Evolutionary conservation across 1,284 basidiomycete genomes (phyloP).

Genomic region (Gymnopus androsaceus): DNA sequence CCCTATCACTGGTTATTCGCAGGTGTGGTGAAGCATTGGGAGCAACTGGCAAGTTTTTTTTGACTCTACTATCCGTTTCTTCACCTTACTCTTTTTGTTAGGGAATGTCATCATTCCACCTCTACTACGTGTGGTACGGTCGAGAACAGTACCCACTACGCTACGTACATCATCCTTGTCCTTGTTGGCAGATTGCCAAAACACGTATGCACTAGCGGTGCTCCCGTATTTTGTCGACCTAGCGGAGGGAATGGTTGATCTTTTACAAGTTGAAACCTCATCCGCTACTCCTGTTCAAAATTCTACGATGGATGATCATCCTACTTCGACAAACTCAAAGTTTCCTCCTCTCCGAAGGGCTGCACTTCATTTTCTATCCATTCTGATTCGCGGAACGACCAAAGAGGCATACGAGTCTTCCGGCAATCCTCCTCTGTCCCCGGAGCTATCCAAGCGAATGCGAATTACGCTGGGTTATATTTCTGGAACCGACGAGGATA

Average conservation of each 20-base stretch:
- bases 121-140: constrained; percentile 62
- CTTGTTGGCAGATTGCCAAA: constrained; percentile 73
- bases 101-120: constrained; percentile 74
- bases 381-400: constrained; percentile 59
- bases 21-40: constrained; percentile 73
- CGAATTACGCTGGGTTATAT: constrained; percentile 72
- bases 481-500: constrained; percentile 71
- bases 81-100: constrained; percentile 31
- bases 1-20: constrained; percentile 78
- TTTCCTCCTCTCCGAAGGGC: constrained; percentile 81
- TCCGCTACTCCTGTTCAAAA: constrained; percentile 15
- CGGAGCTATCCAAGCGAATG: constrained; percentile 51
- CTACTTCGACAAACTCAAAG: constrained; percentile 60
- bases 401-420: constrained; percentile 47
- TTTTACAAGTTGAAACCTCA: constrained; percentile 76
- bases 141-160: constrained; percentile 62
- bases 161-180: constrained; percentile 84
- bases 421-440: constrained; percentile 31
- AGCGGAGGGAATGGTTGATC: constrained; percentile 68
- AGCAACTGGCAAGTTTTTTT: constrained; percentile 58
- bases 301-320: constrained; percentile 50
- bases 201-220: constrained; percentile 64
- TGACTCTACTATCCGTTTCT: neutral
- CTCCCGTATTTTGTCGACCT: constrained; percentile 66
- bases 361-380: constrained; percentile 76